Evolutionary conservation across 768 basidiomycete species (phyloP), one percentile per base, ranked within the genome.

Genomic region (Suillus ampliporus): DNA sequence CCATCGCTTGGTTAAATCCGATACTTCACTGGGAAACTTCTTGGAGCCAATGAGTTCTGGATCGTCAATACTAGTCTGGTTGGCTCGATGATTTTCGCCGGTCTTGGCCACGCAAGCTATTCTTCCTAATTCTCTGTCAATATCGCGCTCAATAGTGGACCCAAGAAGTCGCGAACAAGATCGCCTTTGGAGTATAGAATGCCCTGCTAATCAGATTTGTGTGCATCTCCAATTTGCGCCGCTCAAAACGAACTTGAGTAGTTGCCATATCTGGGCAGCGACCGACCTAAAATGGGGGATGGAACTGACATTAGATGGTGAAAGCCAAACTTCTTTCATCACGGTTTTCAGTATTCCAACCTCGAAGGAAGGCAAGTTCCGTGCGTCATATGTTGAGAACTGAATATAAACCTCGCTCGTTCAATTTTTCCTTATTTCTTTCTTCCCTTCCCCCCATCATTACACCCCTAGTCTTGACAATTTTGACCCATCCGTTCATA

Each of bases 221-320:
- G 31, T 34, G 40, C n/a, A 40, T 38, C 53, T 38, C 50, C n/a
- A 6, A 58, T 53, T 2, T 6, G 60, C 67, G 61, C 70, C 6
- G 65, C 34, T 64, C 54, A 13, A 71, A 71, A 66, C 44, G 61
- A 72, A 75, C 72, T 71, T 69, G 69, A 63, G 65, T 47, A 67
- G 65, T 28, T 75, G 41, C 74, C 63, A 64, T 17, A 70, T 76
- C 60, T 75, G 57, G 73, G 13, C 14, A 63, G 21, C 6, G 46
- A 61, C 21, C 37, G 52, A 34, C 71, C 65, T 31, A 43, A 62
- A 58, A 41, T 23, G 56, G 31, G 21, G 60, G 35, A 21, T 47
- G 34, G 35, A 41, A 14, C n/a, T 28, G 65, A 59, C 40, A 43
- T 67, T 62, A 61, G 62, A 59, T 64, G 68, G 58, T 70, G 56